These are phyloP conservation scores for Hypoxylon cercidicola DNA, from an alignment of 495 filamentous ascomycete species.

Conservation along the genomic window DNA sequence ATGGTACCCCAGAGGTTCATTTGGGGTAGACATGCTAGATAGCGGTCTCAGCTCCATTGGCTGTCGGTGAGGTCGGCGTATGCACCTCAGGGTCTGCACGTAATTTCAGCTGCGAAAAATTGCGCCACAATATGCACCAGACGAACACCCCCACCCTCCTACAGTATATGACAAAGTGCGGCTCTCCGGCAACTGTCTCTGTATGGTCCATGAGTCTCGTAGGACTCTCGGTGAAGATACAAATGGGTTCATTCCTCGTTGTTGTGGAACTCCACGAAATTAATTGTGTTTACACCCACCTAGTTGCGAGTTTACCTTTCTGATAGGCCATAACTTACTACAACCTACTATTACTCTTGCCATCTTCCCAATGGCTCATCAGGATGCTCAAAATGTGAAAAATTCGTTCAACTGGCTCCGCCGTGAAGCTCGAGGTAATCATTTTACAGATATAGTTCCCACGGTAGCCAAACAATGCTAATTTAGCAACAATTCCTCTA, in stretches of 20 bases:
- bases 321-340: too few species aligned
- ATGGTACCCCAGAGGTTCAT: slow-evolving; percentile 12
- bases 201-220: background rate
- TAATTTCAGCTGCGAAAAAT: slow-evolving; percentile 2
- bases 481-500: slow-evolving; percentile 13
- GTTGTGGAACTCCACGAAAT: background rate
- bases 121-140: slow-evolving; percentile 9
- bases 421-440: slow-evolving; percentile 10
- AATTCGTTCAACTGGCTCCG: slow-evolving; percentile 18
- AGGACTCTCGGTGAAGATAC: background rate
- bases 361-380: slow-evolving; percentile 4
- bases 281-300: background rate
- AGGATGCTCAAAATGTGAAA: background rate
- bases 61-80: slow-evolving; percentile 3
- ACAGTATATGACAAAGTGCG: background rate
- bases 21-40: slow-evolving; percentile 6
- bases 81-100: background rate
- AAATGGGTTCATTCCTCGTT: background rate
- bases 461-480: too few species aligned
- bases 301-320: too few species aligned
- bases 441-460: background rate
- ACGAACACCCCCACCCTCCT: background rate
- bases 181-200: background rate
- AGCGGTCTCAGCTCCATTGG: background rate
- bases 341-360: too few species aligned